Conservation (phyloP, 352 stramenopile species). For the Phytophthora nicotianae region DNA sequence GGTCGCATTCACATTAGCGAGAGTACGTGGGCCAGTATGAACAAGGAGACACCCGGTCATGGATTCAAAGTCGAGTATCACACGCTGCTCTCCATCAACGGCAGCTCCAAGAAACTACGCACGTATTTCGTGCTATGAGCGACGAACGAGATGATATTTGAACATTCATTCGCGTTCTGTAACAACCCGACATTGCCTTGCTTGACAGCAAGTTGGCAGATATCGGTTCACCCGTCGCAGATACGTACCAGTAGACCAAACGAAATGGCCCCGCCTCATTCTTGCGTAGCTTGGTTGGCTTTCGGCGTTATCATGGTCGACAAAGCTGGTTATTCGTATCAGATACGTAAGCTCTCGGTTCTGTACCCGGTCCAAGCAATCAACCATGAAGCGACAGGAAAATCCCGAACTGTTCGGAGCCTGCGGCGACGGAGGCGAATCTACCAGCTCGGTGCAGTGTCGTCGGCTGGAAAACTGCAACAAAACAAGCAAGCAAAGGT, state of each 20-base stretch:
- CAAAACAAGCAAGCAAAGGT: conserved; percentile 16
- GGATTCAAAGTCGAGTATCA: conserved; percentile 88
- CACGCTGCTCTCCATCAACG: conserved; percentile 78
- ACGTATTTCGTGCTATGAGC: conserved; percentile 77
- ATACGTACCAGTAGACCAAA: background rate
- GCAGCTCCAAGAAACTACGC: conserved; percentile 75
- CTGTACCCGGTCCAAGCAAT: conserved; percentile 16
- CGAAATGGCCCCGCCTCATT: background rate
- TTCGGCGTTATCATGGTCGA: too few species aligned
- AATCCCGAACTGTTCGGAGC: conserved; percentile 24
- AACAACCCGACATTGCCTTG: too few species aligned
- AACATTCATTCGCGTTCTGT: conserved; percentile 12
- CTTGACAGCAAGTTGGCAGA: background rate
- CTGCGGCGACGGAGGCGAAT: conserved; percentile 5
- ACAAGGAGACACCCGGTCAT: conserved; percentile 77
- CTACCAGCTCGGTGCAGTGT: conserved; percentile 1
- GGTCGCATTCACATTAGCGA: conserved; percentile 86
- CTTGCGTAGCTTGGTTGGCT: background rate
- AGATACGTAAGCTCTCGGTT: conserved; percentile 3
- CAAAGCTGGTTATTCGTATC: conserved; percentile 14
- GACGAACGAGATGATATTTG: conserved; percentile 11
- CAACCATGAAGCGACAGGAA: conserved; percentile 14
- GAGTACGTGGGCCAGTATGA: conserved; percentile 81
- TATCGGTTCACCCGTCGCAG: background rate
- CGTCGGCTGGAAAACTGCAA: conserved; percentile 24